A percentile compares a stretch with the other conserved stretches of the same genome.
phyloP scores from a whole-genome alignment of 2,329 filamentous ascomycete species.

The Daldinia eschscholtzii region DNA sequence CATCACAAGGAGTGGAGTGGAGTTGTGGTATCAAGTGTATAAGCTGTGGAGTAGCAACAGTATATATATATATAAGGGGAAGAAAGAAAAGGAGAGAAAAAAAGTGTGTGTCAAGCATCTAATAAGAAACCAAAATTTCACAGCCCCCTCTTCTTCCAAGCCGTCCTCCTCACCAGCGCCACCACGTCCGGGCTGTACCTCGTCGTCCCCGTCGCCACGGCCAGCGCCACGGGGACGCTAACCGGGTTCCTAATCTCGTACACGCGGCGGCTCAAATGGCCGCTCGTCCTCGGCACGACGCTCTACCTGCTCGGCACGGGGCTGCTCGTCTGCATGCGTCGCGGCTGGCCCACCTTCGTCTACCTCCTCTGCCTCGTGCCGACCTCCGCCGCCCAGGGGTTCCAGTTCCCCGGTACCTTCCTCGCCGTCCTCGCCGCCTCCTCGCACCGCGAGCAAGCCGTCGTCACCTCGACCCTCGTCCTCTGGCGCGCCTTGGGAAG shows the following conservation, averaged over 20 bases:
- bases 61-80: not conserved
- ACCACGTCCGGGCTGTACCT: conserved; percentile 80
- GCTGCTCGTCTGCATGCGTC: conserved; percentile 63
- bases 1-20: not conserved
- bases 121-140: conserved; percentile 39
- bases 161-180: conserved; percentile 76
- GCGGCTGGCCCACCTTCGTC: conserved; percentile 62
- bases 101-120: not conserved
- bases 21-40: not conserved
- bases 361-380: conserved; percentile 71
- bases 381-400: conserved; percentile 69
- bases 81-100: not conserved
- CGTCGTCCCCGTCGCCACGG: conserved; percentile 70
- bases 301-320: conserved; percentile 64
- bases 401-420: conserved; percentile 74
- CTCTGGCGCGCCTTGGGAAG: conserved; percentile 79
- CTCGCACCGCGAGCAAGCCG: conserved; percentile 72
- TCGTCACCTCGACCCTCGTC: conserved; percentile 77
- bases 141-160: conserved; percentile 81
- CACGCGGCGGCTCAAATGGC: conserved; percentile 71
- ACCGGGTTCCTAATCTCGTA: conserved; percentile 74
- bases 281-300: conserved; percentile 64
- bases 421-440: conserved; percentile 72
- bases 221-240: conserved; percentile 66
- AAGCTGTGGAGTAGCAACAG: not conserved